phyloP scores from a whole-genome alignment of 257 asterid genomes.

The Solanum habrochaites region DNA sequence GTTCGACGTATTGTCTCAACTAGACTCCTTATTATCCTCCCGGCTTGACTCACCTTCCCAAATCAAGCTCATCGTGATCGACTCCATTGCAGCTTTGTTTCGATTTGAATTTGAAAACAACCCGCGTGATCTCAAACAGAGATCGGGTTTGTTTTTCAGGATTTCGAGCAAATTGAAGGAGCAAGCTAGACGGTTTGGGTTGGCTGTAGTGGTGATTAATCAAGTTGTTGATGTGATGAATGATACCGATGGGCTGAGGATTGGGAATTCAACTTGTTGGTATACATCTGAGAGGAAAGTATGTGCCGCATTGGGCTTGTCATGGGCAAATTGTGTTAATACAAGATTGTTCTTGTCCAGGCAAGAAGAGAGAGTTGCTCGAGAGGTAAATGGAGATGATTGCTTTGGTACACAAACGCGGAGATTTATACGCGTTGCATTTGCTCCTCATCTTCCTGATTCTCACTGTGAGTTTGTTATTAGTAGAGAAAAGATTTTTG shows the following conservation, averaged over 20 bases:
- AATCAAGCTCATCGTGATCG: slow-evolving; percentile 59
- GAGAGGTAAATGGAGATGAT: slow-evolving; percentile 10
- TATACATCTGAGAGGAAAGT: slow-evolving; percentile 74
- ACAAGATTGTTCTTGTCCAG: slow-evolving; percentile 69
- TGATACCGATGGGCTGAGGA: slow-evolving; percentile 31
- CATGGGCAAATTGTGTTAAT: slow-evolving; percentile 95
- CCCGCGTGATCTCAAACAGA: slow-evolving; percentile 44
- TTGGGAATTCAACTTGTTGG: slow-evolving; percentile 42
- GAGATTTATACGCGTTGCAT: slow-evolving; percentile 62
- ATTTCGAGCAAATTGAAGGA: slow-evolving; percentile 55
- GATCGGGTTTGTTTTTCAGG: slow-evolving; percentile 61
- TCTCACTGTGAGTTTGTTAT: slow-evolving; percentile 56
- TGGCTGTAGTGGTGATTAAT: slow-evolving; percentile 72
- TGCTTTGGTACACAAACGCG: slow-evolving; percentile 16
- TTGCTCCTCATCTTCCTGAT: slow-evolving; percentile 83
- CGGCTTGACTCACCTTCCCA: slow-evolving; percentile 8
- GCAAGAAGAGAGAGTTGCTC: slow-evolving; percentile 35
- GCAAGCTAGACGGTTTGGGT: slow-evolving; percentile 46
- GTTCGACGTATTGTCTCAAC: slow-evolving; percentile 75
- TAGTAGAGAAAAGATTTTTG: slow-evolving; percentile 56
- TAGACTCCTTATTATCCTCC: slow-evolving; percentile 27
- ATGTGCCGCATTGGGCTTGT: slow-evolving; percentile 65
- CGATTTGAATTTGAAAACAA: slow-evolving; percentile 73
- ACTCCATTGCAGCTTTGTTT: slow-evolving; percentile 77
- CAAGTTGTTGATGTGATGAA: slow-evolving; percentile 77